Evolutionary conservation across 1,139 yeast species (phyloP).

Genomic region (Geotrichum fermentans): DNA sequence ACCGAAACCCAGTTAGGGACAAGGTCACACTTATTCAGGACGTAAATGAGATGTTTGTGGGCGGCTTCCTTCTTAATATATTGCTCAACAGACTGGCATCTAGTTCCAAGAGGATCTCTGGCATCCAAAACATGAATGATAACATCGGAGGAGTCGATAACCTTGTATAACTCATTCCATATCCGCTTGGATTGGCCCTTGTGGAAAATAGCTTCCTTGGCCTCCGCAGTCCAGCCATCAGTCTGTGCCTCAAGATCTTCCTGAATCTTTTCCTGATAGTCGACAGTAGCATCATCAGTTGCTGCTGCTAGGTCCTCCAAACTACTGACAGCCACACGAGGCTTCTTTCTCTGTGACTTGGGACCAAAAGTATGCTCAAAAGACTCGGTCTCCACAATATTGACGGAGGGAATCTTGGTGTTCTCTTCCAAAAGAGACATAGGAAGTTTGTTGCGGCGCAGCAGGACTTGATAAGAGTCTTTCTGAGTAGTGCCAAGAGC

Average conservation of each 20-base stretch:
- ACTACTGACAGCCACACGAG: constrained; percentile 69
- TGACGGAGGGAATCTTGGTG: constrained; percentile 69
- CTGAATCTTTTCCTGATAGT: constrained; percentile 69
- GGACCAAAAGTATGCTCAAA: constrained; percentile 86
- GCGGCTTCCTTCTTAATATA: constrained; percentile 91
- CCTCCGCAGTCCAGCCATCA: constrained; percentile 78
- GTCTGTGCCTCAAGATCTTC: constrained; percentile 48
- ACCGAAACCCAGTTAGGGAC: constrained; percentile 99
- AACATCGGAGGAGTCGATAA: constrained; percentile 94
- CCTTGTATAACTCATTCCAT: constrained; percentile 96
- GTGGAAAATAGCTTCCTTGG: constrained; percentile 90
- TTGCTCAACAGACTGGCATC: constrained; percentile 90
- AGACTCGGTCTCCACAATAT: constrained; percentile 83
- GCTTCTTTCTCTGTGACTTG: constrained; percentile 88
- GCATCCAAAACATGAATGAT: constrained; percentile 95
- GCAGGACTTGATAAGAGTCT: constrained; percentile 82
- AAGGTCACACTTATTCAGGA: constrained; percentile 93
- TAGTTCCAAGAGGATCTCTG: constrained; percentile 93
- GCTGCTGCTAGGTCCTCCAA: constrained; percentile 73
- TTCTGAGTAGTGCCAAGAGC: constrained; percentile 85
- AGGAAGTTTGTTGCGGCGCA: constrained; percentile 88
- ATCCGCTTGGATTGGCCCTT: constrained; percentile 98
- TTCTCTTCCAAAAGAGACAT: constrained; percentile 87
- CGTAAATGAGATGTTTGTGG: constrained; percentile 92
- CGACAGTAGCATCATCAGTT: constrained; percentile 55